Conservation (phyloP, 2,329 filamentous ascomycete species). For the Bipolaris victoriae region DNA sequence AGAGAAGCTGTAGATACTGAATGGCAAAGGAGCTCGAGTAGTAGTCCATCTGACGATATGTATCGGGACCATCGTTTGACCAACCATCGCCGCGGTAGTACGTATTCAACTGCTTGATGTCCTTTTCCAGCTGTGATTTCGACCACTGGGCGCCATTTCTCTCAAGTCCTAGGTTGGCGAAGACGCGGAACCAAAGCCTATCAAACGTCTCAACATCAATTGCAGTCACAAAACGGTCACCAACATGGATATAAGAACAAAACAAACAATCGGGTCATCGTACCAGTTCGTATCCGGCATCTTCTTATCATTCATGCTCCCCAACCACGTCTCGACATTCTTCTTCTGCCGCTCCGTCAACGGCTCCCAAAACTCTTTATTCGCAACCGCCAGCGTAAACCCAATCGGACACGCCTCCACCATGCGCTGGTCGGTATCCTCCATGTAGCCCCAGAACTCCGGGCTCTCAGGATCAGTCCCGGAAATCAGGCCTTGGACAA, state of each 20-base stretch:
- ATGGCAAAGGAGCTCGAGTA: conserved; percentile 85
- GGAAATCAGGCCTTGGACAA: conserved; percentile 71
- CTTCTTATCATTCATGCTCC: conserved; percentile 79
- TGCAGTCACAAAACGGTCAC: neutral
- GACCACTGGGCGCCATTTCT: conserved; percentile 76
- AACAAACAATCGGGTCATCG: conserved; percentile 8
- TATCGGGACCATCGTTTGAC: conserved; percentile 81
- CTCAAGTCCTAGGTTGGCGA: conserved; percentile 78
- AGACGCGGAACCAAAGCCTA: conserved; percentile 84
- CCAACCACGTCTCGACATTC: conserved; percentile 75
- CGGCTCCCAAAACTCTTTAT: conserved; percentile 68
- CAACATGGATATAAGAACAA: neutral
- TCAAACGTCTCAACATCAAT: conserved; percentile 32
- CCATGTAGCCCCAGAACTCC: conserved; percentile 79
- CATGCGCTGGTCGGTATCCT: conserved; percentile 81
- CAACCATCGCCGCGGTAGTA: conserved; percentile 84
- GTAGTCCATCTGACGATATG: conserved; percentile 84
- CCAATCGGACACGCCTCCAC: conserved; percentile 84
- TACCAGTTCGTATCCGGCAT: conserved; percentile 70
- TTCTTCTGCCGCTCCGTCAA: conserved; percentile 66
- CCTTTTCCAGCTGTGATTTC: conserved; percentile 70
- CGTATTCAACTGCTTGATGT: conserved; percentile 78
- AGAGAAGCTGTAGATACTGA: conserved; percentile 78
- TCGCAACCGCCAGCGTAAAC: conserved; percentile 73
- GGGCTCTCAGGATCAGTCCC: conserved; percentile 72